Conservation (phyloP, 345 rosid genomes). For the Melaleuca alternifolia region DNA sequence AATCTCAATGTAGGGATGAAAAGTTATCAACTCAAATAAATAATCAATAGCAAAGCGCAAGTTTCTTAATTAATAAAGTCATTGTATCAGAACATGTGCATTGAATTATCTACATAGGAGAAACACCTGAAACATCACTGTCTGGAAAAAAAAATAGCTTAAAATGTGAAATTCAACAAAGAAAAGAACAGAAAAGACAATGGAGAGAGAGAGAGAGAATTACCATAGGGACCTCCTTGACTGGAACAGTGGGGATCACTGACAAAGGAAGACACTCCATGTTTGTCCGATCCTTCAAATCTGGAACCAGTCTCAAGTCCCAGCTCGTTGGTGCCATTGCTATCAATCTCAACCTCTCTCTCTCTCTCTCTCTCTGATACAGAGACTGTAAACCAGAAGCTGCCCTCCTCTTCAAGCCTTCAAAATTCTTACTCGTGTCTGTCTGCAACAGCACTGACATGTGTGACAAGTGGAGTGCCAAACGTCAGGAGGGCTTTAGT, state of each 20-base stretch:
- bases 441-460: neutral
- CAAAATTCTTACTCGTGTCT: neutral
- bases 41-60: neutral
- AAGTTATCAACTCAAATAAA: neutral
- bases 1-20: neutral
- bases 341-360: neutral
- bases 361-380: neutral
- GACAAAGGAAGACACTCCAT: neutral
- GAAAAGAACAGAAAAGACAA: neutral
- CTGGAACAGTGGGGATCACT: neutral
- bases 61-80: neutral
- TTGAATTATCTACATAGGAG: neutral
- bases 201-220: neutral
- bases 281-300: neutral
- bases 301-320: slow-evolving; percentile 1
- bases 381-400: neutral
- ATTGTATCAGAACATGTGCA: neutral
- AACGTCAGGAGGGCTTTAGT: neutral
- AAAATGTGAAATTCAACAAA: neutral
- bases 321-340: neutral
- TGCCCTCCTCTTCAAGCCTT: neutral
- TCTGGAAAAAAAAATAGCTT: neutral
- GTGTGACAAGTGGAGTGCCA: neutral
- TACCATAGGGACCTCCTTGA: neutral
- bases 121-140: neutral